A percentile compares a stretch with the other conserved stretches of the same genome.
Conservation (phyloP, 495 filamentous ascomycete species). For the Chaetomium fimeti region DNA sequence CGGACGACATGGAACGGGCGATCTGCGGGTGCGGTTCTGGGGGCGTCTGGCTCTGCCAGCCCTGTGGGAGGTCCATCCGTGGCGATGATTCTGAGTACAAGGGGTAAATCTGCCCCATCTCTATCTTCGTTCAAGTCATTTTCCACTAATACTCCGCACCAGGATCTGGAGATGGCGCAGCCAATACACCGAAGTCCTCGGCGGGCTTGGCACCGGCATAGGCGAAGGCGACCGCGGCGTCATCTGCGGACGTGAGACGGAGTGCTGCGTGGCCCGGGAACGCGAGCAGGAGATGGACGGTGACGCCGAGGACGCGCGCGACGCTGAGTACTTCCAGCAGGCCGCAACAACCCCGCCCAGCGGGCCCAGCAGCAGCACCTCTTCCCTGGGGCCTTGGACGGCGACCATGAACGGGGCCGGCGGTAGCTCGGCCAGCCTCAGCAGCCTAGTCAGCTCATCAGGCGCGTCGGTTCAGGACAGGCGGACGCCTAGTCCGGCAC, state of each 20-base stretch:
- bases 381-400: constrained; percentile 14
- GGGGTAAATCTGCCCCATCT: constrained; percentile 32
- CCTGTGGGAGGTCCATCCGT: constrained; percentile 68
- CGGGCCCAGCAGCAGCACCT: constrained; percentile 2
- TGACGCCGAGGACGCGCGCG: constrained; percentile 61
- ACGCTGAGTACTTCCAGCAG: constrained; percentile 25
- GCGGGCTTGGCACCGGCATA: constrained; percentile 80
- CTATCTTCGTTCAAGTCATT: neutral
- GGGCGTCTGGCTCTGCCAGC: constrained; percentile 74
- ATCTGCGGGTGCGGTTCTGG: constrained; percentile 65
- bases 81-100: constrained; percentile 71
- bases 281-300: constrained; percentile 80
- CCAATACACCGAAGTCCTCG: constrained; percentile 75
- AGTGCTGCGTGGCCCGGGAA: constrained; percentile 68
- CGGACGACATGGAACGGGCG: constrained; percentile 52
- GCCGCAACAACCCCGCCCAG: neutral
- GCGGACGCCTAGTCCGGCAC: constrained; percentile 43
- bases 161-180: constrained; percentile 87
- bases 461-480: constrained; percentile 17
- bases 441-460: constrained; percentile 15
- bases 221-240: constrained; percentile 86
- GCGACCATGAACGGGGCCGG: neutral
- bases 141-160: neutral
- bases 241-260: constrained; percentile 68
- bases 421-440: constrained; percentile 17